A percentile compares a stretch with the other conserved stretches of the same genome.
These are phyloP conservation scores for Decorospora gaudefroyi DNA, from an alignment of 2,329 filamentous ascomycete genomes.

Conservation along the genomic window DNA sequence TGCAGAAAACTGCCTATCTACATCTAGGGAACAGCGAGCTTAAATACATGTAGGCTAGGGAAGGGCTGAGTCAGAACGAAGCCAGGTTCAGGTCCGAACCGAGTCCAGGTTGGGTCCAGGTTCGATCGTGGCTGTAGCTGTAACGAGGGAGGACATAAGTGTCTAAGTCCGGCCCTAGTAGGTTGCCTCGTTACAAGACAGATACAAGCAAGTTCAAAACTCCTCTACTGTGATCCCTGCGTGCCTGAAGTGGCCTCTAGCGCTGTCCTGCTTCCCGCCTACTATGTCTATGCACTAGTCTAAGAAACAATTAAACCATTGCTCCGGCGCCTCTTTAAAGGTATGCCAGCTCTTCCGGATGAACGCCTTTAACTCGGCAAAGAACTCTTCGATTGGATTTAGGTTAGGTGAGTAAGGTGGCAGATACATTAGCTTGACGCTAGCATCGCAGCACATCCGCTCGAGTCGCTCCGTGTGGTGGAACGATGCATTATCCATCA, in stretches of 20 bases:
- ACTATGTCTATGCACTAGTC: slow-evolving; percentile 36
- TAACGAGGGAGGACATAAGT: too few relatives aligned
- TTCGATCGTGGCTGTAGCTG: too few relatives aligned
- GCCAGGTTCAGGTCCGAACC: too few relatives aligned
- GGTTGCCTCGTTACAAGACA: not conserved
- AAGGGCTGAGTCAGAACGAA: too few relatives aligned
- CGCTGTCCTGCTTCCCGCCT: slow-evolving; percentile 27
- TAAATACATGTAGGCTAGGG: too few relatives aligned
- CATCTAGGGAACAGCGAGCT: too few relatives aligned
- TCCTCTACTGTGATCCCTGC: slow-evolving; percentile 19
- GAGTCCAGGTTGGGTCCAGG: too few relatives aligned
- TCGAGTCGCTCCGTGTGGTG: slow-evolving; percentile 28
- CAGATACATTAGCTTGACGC: slow-evolving; percentile 43
- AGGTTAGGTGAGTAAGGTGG: slow-evolving; percentile 47
- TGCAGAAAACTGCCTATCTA: too few relatives aligned
- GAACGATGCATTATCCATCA: slow-evolving; percentile 21
- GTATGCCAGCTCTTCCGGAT: slow-evolving; percentile 31
- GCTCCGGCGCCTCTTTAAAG: slow-evolving; percentile 13
- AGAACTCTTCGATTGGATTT: slow-evolving; percentile 48
- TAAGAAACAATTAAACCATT: slow-evolving; percentile 32
- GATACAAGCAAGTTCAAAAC: not conserved
- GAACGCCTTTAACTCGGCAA: slow-evolving; percentile 45
- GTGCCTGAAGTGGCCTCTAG: slow-evolving; percentile 34
- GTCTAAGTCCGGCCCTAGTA: too few relatives aligned
- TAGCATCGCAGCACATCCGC: slow-evolving; percentile 37